Evolutionary conservation across 1,284 basidiomycete species (phyloP).

Genomic region (Sutorius eximius): DNA sequence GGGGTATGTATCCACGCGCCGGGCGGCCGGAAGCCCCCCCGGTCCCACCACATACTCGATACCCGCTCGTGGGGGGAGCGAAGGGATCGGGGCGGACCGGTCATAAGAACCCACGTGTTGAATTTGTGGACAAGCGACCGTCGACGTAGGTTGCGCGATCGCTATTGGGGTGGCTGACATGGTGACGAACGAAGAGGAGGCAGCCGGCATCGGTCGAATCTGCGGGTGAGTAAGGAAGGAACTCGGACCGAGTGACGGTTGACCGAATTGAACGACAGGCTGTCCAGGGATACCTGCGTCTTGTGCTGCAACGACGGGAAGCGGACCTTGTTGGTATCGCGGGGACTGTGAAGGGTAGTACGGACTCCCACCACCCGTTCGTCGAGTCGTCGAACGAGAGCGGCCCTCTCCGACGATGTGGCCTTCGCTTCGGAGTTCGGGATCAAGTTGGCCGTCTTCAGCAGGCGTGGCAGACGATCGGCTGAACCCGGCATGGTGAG

Average conservation of each 20-base stretch:
- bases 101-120: slow-evolving; percentile 12
- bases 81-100: neutral
- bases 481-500: slow-evolving; percentile 1
- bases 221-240: slow-evolving; percentile 18
- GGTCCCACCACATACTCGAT: slow-evolving; percentile 17
- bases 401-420: slow-evolving; percentile 37
- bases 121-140: neutral
- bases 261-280: slow-evolving; percentile 19
- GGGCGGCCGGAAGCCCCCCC: slow-evolving; percentile 4
- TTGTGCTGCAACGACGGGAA: slow-evolving; percentile 15
- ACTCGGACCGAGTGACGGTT: slow-evolving; percentile 26
- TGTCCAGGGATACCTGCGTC: slow-evolving; percentile 14
- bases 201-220: neutral
- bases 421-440: slow-evolving; percentile 31
- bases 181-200: slow-evolving; percentile 12
- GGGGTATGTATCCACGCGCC: slow-evolving; percentile 3
- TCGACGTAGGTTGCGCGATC: neutral
- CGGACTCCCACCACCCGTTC: slow-evolving; percentile 22
- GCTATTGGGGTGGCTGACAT: slow-evolving; percentile 9
- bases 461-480: slow-evolving; percentile 8
- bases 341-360: slow-evolving; percentile 36
- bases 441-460: slow-evolving; percentile 39
- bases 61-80: slow-evolving; percentile 5
- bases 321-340: slow-evolving; percentile 23
- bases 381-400: slow-evolving; percentile 25